Conservation (phyloP, 2,329 filamentous ascomycete genomes). For the Chrysoporthe puriensis region DNA sequence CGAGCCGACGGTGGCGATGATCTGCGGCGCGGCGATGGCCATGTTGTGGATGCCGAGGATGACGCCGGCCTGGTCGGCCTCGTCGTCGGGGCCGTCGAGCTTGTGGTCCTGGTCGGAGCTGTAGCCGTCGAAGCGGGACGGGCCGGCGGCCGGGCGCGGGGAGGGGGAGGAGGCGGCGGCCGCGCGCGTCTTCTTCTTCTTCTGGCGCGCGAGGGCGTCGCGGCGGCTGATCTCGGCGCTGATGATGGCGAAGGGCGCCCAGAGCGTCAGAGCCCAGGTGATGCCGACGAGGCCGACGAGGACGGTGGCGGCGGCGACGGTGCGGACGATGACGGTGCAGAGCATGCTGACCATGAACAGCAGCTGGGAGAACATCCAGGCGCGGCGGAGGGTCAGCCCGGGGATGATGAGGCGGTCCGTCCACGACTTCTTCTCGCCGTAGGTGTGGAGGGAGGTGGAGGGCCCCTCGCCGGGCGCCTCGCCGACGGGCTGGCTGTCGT, state of each 20-base stretch:
- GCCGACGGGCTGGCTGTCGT: constrained; percentile 52
- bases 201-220: constrained; percentile 61
- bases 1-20: constrained; percentile 83
- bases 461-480: constrained; percentile 40
- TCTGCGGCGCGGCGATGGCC: constrained; percentile 87
- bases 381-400: constrained; percentile 82
- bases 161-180: constrained; percentile 29
- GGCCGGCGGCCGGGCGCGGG: constrained; percentile 17
- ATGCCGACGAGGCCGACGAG: constrained; percentile 84
- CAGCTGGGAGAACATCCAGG: constrained; percentile 86
- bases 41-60: constrained; percentile 97
- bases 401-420: constrained; percentile 73
- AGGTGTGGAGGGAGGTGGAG: constrained; percentile 35
- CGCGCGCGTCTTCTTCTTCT: too few relatives aligned
- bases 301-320: constrained; percentile 71
- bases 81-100: constrained; percentile 47
- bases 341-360: constrained; percentile 83
- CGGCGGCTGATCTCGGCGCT: constrained; percentile 87
- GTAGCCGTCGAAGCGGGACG: constrained; percentile 32
- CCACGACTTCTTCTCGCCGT: constrained; percentile 44
- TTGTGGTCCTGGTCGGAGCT: constrained; percentile 37
- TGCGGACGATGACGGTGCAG: constrained; percentile 77
- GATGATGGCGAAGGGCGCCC: constrained; percentile 95
- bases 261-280: constrained; percentile 89
- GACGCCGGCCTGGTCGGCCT: constrained; percentile 80